Evolutionary conservation across 768 basidiomycete species (phyloP), one percentile per base, ranked within the genome.

Genomic region (Rhizopogon roseolus): DNA sequence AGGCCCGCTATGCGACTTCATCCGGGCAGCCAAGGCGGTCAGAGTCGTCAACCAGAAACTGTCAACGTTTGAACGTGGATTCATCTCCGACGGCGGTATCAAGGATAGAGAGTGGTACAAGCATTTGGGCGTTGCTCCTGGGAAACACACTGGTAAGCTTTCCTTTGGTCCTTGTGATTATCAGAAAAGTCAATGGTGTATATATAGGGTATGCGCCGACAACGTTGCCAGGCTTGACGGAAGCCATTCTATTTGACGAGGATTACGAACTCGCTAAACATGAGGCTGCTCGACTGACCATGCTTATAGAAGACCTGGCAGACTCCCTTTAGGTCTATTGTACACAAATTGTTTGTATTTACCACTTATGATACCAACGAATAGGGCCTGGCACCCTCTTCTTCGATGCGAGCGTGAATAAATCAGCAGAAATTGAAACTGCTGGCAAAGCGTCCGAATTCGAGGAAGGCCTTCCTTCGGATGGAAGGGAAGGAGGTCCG

Each of bases 101-200:
- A 84, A 84, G 59, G 83, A 85, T 50, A 77, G 89, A 32, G 86
- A 90, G 65, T 95, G 93, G 93, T 96, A 88, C 66, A 82, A 75
- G 62, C 87, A 93, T 69, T 77, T 93, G 14, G 92, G 80, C 45
- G 89, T 93, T 41, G 90, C 93, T 3, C 93, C 93, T 29, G 93
- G 92, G 39, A 85, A 90, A 67, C 86, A 86, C 83, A 81, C 87
- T 40, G 86, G 88, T 88, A 59, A 60, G 78, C 69, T 17, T 49
- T 37, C 13, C 11, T 37, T 22, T 36, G 27, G 5, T 39, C 13
- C 41, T 53, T 16, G 28, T 39, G 50, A 34, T 54, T 9, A 49
- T 32, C 38, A 25, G 22, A 22, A 3, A 22, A 22, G 7, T 7
- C 34, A 32, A 50, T 22, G 34, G 8, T 52, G 37, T 41, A 37